Evolutionary conservation across 768 basidiomycete genomes (phyloP), one percentile per base, ranked within the genome.

Genomic region (Hygrocybe coccinea): DNA sequence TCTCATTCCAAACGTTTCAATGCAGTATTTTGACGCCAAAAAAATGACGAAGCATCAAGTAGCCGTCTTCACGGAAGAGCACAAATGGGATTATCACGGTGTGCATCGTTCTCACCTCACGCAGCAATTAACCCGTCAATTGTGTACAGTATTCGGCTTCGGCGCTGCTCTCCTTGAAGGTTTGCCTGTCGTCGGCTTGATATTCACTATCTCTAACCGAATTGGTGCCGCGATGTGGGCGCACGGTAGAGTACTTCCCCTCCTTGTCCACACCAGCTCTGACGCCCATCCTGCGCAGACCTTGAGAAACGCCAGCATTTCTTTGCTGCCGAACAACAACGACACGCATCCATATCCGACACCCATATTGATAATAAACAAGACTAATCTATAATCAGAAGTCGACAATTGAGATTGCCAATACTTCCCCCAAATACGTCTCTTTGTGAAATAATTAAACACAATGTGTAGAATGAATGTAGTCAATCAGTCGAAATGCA

Each of bases 181-280:
- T 1, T 71, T 95, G 0, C 94, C 94, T 0, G 79, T 97, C 56
- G 64, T 92, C 2, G 94, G 94, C 0, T 71, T 95, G 4, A 69
- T 87, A 9, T 91, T 95, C 66, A 85, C 85, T 1, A 76, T 95
- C 15, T 93, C 91, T 0, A 95, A 95, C 66, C 79, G 91, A 5
- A 81, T 95, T 22, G 93, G 93, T 5, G 94, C 91, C 2, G 92
- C 92, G 1, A 95, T 97, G 94, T 97, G 92, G 87, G 88, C 89
- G 4, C 83, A 86, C 59, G 89, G 87, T 89, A 36, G 15, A 29
- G 14, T 15, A 29, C 7, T 19, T 11, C 33, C 54, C 22, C 29
- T 19, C 59, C 44, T 52, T 38, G 34, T 9, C 58, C 15, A 17
- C 25, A 11, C n/a, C 47, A n/a, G 25, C 12, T 4, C n/a, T 46